phyloP scores from a whole-genome alignment of 192 early-diverging fungal species.

The Coemansia sp. region DNA sequence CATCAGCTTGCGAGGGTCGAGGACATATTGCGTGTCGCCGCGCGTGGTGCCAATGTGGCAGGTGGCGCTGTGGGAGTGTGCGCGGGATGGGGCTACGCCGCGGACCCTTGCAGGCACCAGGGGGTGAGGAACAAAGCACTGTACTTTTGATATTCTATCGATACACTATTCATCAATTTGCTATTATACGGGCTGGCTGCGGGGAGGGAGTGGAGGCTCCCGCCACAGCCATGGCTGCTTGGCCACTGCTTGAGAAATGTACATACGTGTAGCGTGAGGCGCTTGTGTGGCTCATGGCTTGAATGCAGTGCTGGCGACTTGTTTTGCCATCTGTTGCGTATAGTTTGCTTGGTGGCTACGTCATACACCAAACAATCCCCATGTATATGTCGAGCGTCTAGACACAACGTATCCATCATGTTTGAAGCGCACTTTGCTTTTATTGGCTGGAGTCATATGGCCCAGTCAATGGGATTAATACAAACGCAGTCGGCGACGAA shows the following conservation, averaged over 20 bases:
- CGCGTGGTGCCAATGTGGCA: constrained; percentile 43
- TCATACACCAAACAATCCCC: constrained; percentile 2
- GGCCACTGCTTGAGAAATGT: not conserved
- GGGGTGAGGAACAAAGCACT: not conserved
- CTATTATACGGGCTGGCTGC: not conserved
- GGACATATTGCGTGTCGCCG: constrained; percentile 41
- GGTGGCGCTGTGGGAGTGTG: constrained; percentile 33
- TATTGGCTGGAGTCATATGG: not conserved
- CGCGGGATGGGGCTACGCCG: constrained; percentile 4
- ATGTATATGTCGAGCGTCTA: not conserved
- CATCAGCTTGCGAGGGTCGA: constrained; percentile 29
- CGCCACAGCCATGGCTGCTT: not conserved
- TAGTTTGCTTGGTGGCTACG: not conserved
- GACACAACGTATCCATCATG: not conserved
- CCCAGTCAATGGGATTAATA: constrained; percentile 1
- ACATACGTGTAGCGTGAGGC: constrained; percentile 3
- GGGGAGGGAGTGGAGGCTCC: not conserved
- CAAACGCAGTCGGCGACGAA: not conserved
- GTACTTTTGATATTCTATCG: constrained; percentile 3
- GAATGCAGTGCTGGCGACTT: not conserved
- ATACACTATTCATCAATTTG: not conserved
- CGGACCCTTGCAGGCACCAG: not conserved
- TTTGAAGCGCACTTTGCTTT: not conserved
- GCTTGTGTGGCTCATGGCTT: constrained; percentile 7
- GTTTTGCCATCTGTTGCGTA: not conserved